phyloP scores from a whole-genome alignment of 345 rosid genomes.

The Brassica napus region Da-Ae NC_063440.1:18184501-18185000 shows the following conservation, averaged over 20 bases:
- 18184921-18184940: not conserved
- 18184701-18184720: constrained; percentile 99
- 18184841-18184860: constrained; percentile 21
- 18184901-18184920: constrained; percentile 12
- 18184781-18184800: constrained; percentile 97
- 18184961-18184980: constrained; percentile 97
- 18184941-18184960: constrained; percentile 80
- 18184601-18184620: constrained; percentile 79
- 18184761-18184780: constrained; percentile 80
- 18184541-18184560: constrained; percentile 65
- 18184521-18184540: constrained; percentile 86
- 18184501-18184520: constrained; percentile 87
- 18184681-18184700: constrained; percentile 94
- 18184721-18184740: constrained; percentile 90
- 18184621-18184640: constrained; percentile 89
- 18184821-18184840: constrained; percentile 39
- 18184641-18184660: constrained; percentile 84
- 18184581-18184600: constrained; percentile 73
- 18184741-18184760: constrained; percentile 83
- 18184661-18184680: constrained; percentile 95
- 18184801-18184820: constrained; percentile 79
- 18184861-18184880: constrained; percentile 3
- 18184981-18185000: constrained; percentile 98
- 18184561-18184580: constrained; percentile 57
- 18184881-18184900: not conserved